Base-by-base conservation (phyloP, 129 eudicot genomes). In the Smallanthus sonchifolius region DNA sequence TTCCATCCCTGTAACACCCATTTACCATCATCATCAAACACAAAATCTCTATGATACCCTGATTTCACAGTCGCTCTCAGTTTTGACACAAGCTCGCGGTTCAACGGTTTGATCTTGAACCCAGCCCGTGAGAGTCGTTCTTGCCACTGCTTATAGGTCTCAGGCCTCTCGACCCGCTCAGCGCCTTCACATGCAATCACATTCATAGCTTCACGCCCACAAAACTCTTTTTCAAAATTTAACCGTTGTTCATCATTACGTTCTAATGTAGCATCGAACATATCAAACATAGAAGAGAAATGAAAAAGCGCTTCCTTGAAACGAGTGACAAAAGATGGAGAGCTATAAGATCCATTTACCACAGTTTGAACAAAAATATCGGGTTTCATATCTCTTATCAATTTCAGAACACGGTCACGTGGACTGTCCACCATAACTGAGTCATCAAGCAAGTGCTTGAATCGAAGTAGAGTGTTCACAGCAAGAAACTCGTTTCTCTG, bases 1-100 rank as follows among this genome's bases (percentile, higher is more conserved):
- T 86, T 89, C 96, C 96, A 89, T 24, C 96, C 96, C 51, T 84
- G 91, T 35, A 89, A 61, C 84, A 89, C 83, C 96, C 96, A 89
- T 45, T 82, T 67, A 11, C 83, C 74, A 71, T 89, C 91, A 54
- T 86, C 89, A 57, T 86, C 96, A 19, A 84, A 79, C 79, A 86
- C 67, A 77, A 86, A 89, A 68, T 89, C 91, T 52, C 83, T 84
- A 62, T 89, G 87, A 65, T 86, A 86, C 61, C 61, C 62, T 14
- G 71, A 40, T 70, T 47, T 75, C 65, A 80, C 83, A 56, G 73
- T 82, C 5, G 70, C 77, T 68, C 71, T 80, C 49, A 83, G 77
- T 60, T 84, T 79, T 13, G 79, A 39, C 66, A 82, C 64, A 44
- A 89, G 42, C 2, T 80, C 86, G 7, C 7, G 65, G 47, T 72